Evolutionary conservation across 164 flowering plant genomes (phyloP), one percentile per base, ranked within the genome.

Genomic region (Amborella trichopoda): DNA sequence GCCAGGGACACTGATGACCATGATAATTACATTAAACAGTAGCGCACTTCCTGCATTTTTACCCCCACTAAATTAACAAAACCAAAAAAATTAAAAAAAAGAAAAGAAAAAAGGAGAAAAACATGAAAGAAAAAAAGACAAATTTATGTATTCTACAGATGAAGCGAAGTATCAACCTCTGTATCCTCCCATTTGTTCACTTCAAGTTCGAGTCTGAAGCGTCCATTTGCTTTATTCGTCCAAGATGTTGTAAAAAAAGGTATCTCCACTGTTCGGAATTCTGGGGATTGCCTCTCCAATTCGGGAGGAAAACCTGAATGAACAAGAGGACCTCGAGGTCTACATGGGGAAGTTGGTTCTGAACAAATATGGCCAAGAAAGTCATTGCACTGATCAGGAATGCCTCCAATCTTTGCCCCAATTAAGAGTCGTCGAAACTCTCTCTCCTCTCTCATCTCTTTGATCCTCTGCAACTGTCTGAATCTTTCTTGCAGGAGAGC

Each of bases 161-260:
- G 88, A 59, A 76, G 80, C 58, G 87, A 74, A 26, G 87, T 74
- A 46, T 79, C 86, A 26, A 73, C 69, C 25, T 73, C 77, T 30
- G 74, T 43, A 40, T 62, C 74, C 27, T 72, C 62, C 17, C 45
- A 44, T 44, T 32, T 37, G 10, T 54, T 54, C 41, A 54, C 52
- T 33, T 57, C 33, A 6, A 40, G 12, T 8, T 16, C 20, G 14
- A 38, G 41, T 10, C 41, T 22, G 20, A 10, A 22, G n/a, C 46
- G 55, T 49, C 44, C 27, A n/a, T 23, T 30, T 24, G 61, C 13
- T 55, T 44, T 62, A 21, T 62, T 55, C n/a, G 63, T 46, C 66
- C 56, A 42, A 40, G 56, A 19, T 23, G 42, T 58, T 46, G 28
- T 58, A 42, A 55, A 46, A 8, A 47, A 43, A 5, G 51, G 56